Evolutionary conservation across 1,284 basidiomycete genomes (phyloP).

Genomic region (Trametes sp.): DNA sequence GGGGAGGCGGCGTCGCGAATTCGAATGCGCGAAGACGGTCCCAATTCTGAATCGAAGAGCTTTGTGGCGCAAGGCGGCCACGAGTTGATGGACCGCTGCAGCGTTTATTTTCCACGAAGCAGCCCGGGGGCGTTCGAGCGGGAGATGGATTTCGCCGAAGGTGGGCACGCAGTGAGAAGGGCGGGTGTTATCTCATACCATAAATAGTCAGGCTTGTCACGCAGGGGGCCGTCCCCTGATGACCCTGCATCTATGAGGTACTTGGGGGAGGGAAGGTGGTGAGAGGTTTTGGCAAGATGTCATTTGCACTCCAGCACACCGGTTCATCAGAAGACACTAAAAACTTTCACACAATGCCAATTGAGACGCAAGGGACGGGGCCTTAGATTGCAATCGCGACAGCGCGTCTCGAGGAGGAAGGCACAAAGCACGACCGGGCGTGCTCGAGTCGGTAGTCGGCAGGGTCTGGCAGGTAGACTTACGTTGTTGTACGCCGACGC

Average conservation of each 20-base stretch:
- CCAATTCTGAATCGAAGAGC: slow-evolving; percentile 23
- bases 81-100: slow-evolving; percentile 27
- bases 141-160: slow-evolving; percentile 29
- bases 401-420: slow-evolving; percentile 2
- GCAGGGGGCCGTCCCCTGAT: slow-evolving; percentile 24
- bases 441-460: slow-evolving; percentile 11
- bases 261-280: slow-evolving; percentile 23
- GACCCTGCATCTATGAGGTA: slow-evolving; percentile 34
- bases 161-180: slow-evolving; percentile 23
- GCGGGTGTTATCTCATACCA: slow-evolving; percentile 22
- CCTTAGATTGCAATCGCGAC: slow-evolving; percentile 15
- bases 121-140: slow-evolving; percentile 17
- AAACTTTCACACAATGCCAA: slow-evolving; percentile 25
- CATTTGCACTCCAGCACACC: slow-evolving; percentile 17
- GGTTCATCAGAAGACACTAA: slow-evolving; percentile 28
- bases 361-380: slow-evolving; percentile 18
- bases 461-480: background rate
- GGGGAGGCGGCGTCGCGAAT: slow-evolving; percentile 2
- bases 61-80: slow-evolving; percentile 31
- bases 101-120: slow-evolving; percentile 20
- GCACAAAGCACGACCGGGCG: slow-evolving; percentile 17
- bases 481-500: slow-evolving; percentile 7
- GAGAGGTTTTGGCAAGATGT: slow-evolving; percentile 25
- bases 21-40: slow-evolving; percentile 12
- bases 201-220: slow-evolving; percentile 26